Base-by-base conservation (phyloP, 495 filamentous ascomycete species). In the Choiromyces venosus region DNA sequence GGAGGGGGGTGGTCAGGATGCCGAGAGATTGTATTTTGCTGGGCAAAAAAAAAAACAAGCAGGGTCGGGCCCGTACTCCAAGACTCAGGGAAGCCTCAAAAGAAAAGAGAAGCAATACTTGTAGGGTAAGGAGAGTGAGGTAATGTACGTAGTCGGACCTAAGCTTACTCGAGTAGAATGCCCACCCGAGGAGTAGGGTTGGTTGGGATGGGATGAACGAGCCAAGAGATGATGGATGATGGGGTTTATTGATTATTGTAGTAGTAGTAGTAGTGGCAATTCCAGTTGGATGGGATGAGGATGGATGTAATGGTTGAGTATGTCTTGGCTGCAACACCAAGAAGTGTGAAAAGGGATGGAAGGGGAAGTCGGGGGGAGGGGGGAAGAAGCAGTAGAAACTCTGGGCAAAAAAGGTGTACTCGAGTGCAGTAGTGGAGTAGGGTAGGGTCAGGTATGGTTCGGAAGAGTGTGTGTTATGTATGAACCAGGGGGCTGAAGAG, bases 271-370 rank as follows among this genome's bases (percentile, higher is more conserved):
- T 36, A 29, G 61, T 19, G 21, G 56, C 39, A 70, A 40, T 42
- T 64, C 44, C 37, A 61, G 69, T 66, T 38, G 73, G 38, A 72
- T 40, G 61, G 64, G 46, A 69, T 19, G 35, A 33, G 61, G 65
- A 52, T 70, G 42, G 66, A 38, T 38, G 74, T 72, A 77, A 76
- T 69, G 25, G 52, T 14, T 61, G 52, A 61, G 52, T 10, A n/a
- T n/a, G 52, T 61, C 75, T 77, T 77, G 75, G 75, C 75, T 75
- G n/a, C 46, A 65, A 61, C 25, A 29, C 70, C 66, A 65, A 67
- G 70, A 61, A 66, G 68, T 76, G 66, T 65, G 66, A 46, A 61
- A 74, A 76, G 69, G 75, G 74, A 76, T 75, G 67, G 37, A 69
- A 19, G 37, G 52, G 56, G 37, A 56, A 29, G 64, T 33, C 25